These are phyloP conservation scores for Salix exigua DNA, from an alignment of 345 rosid species.

Conservation along the genomic window DNA sequence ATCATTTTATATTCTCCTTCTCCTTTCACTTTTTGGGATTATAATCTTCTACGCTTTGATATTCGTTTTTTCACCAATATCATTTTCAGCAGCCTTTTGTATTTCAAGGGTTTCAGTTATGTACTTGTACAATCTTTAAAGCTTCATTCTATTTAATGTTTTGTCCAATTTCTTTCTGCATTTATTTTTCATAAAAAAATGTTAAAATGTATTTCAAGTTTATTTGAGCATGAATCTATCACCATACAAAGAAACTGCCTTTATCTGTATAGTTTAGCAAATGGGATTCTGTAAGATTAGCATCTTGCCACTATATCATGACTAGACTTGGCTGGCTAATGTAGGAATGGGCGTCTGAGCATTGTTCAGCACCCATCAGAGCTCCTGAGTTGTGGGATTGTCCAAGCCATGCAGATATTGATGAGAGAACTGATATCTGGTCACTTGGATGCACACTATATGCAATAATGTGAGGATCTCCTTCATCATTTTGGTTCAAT, in stretches of 20 bases:
- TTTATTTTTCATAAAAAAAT: neutral
- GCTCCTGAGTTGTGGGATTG: conserved; percentile 99
- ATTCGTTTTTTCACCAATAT: neutral
- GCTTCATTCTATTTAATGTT: neutral
- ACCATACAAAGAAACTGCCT: neutral
- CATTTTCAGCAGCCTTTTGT: neutral
- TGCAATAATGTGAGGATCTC: conserved; percentile 75
- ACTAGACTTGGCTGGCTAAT: conserved; percentile 3
- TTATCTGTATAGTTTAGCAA: neutral
- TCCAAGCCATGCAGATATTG: conserved; percentile 90
- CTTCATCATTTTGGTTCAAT: neutral
- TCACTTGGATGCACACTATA: conserved; percentile 97
- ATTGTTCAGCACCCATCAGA: conserved; percentile 94
- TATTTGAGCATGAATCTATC: neutral
- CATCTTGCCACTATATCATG: neutral
- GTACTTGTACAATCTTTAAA: neutral
- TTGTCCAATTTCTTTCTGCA: neutral
- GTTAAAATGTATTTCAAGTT: neutral
- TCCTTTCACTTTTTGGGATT: neutral
- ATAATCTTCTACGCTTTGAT: neutral
- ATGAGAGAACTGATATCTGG: conserved; percentile 98
- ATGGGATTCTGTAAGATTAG: neutral
- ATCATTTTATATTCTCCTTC: neutral
- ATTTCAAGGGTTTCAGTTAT: neutral
- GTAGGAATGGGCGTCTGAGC: conserved; percentile 97